These are phyloP conservation scores for Catharanthus roseus DNA, from an alignment of 257 asterid species.

Conservation along the genomic window DNA sequence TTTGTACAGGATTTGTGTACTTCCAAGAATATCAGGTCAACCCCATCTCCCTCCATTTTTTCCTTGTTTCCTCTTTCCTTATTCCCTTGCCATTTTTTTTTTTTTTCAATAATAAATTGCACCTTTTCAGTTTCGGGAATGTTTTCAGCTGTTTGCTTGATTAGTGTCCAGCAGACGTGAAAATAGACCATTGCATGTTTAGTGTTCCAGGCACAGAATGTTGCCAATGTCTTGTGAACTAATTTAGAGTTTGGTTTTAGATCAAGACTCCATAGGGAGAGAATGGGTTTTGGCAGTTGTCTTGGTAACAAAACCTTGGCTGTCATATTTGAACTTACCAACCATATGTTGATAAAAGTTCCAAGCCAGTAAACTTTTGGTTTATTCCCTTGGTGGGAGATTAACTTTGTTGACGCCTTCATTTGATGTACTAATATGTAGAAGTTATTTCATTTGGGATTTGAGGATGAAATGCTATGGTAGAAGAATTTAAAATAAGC, in stretches of 20 bases:
- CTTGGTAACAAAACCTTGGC: background rate
- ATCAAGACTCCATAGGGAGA: background rate
- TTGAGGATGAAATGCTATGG: background rate
- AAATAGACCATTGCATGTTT: background rate
- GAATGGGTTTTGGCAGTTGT: background rate
- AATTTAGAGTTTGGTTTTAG: background rate
- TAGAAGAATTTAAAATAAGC: no score
- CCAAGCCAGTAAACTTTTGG: background rate
- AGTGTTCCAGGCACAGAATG: background rate
- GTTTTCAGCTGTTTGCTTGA: background rate
- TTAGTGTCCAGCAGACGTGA: background rate
- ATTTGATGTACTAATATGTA: background rate
- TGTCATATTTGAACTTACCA: background rate
- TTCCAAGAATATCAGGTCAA: slow-evolving; percentile 93
- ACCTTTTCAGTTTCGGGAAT: background rate
- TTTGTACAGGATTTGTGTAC: slow-evolving; percentile 96
- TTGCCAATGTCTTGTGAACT: background rate
- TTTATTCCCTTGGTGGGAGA: background rate
- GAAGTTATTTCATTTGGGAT: background rate
- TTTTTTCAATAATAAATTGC: background rate
- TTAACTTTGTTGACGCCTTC: background rate
- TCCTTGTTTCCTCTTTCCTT: slow-evolving; percentile 7
- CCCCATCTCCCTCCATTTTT: background rate
- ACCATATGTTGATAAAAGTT: background rate
- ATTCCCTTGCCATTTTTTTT: background rate